Base-by-base conservation (phyloP, 2,329 filamentous ascomycete species). In the Sporothrix protearum region DNA sequence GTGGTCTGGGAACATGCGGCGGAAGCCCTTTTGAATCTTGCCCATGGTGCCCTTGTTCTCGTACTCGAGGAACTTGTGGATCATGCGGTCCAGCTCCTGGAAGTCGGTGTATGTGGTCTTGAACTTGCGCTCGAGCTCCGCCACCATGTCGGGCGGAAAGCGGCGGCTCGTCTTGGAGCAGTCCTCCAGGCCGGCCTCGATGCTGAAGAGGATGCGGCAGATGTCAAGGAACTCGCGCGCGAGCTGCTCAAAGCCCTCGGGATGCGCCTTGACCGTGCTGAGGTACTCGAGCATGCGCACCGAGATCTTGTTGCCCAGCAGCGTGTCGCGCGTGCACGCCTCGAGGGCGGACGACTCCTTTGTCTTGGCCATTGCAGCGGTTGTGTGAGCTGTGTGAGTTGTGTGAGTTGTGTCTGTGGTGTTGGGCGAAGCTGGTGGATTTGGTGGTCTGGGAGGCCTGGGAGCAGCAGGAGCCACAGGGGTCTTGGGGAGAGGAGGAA, bases 221-320 rank as follows among this genome's bases (percentile, higher is more conserved):
- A 88, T 87, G 71, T 91, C 89, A 72, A 92, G 84, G 76, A 92
- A 91, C 74, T 90, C 88, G 73, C 86, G 85, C 10, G 89, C 88
- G 25, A 92, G 83, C 33, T 83, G 80, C 72, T 86, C 85, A 78
- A 90, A 87, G 42, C 86, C 86, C 68, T 84, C 80, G 0, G 85
- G 85, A 47, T 85, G 82, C 47, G 84, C 80, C 75, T 87, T 88
- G 72, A 85, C 83, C 4, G 85, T 84, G 70, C 85, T 86, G 28
- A 90, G 82, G 73, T 89, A 90, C 77, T 91, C 88, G 53, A 90
- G 83, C 82, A 90, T 87, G 74, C 85, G 87, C 63, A 90, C 86
- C 0, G 89, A 87, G 75, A 91, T 89, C 73, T 84, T 85, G 78
- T 91, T 89, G 72, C 87, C 88, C 33, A 88, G 82, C 67, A 84